Conservation (phyloP, 2,329 filamentous ascomycete species). For the Epichloe gansuensis region DNA sequence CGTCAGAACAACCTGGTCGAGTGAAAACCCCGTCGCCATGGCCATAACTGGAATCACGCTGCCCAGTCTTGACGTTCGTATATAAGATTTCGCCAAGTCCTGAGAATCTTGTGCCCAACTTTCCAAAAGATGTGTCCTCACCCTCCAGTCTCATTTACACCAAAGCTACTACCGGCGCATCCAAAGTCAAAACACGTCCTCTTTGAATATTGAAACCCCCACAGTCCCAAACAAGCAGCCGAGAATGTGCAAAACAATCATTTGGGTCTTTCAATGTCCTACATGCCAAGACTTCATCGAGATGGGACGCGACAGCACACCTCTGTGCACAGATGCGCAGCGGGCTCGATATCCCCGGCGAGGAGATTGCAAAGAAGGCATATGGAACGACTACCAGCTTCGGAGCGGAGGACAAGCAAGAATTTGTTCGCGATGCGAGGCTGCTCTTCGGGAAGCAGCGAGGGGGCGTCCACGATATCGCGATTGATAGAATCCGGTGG, state of each 20-base stretch:
- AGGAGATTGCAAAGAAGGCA: slow-evolving; percentile 3
- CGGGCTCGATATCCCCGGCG: slow-evolving; percentile 1
- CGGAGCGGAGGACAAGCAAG: neutral
- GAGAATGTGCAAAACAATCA: slow-evolving; percentile 1
- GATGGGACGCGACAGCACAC: neutral
- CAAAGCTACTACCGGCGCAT: too few relatives aligned
- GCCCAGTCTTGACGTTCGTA: too few relatives aligned
- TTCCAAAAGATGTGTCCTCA: too few relatives aligned
- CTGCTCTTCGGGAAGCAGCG: neutral
- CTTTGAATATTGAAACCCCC: too few relatives aligned
- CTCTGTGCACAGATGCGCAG: slow-evolving; percentile 1
- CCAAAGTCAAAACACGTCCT: too few relatives aligned
- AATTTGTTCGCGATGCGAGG: neutral
- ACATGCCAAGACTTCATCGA: neutral
- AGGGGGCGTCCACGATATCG: neutral
- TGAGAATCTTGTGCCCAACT: too few relatives aligned
- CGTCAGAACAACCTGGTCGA: neutral
- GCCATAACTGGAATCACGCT: neutral
- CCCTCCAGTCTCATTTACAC: too few relatives aligned
- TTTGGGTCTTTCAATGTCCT: slow-evolving; percentile 1
- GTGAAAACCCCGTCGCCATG: too few relatives aligned
- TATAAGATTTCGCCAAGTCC: too few relatives aligned
- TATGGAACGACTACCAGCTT: slow-evolving; percentile 1
- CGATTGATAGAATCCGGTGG: neutral
- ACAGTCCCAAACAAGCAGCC: neutral